Conservation (phyloP, 495 filamentous ascomycete species). For the Neurospora sp. region DNA sequence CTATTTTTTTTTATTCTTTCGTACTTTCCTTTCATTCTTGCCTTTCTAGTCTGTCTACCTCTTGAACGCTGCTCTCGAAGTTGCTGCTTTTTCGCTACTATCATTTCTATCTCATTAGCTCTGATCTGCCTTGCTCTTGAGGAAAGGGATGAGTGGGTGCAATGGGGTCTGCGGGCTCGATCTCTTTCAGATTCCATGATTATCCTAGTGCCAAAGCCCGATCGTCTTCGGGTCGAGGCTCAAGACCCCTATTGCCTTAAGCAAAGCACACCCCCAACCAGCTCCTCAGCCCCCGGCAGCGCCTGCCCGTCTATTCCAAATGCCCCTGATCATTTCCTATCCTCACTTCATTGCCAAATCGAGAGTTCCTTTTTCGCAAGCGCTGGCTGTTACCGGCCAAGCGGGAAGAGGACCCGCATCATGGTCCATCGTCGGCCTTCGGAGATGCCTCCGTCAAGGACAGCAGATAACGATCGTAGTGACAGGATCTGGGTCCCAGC, state of each 20-base stretch:
- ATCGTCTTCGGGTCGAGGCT: not conserved
- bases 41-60: not conserved
- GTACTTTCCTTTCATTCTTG: not conserved
- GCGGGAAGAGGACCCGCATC: not conserved
- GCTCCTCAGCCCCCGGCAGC: not conserved
- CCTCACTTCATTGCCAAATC: not conserved
- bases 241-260: not conserved
- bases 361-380: not conserved
- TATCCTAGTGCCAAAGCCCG: not conserved
- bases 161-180: not conserved
- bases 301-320: not conserved
- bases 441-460: not conserved
- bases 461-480: not conserved
- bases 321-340: not conserved
- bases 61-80: not conserved
- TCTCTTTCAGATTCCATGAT: not conserved
- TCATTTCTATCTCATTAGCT: not conserved
- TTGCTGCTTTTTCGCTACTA: not conserved
- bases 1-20: not conserved
- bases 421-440: not conserved
- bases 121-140: not conserved
- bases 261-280: not conserved
- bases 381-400: not conserved
- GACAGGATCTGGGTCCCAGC: not conserved
- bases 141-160: not conserved